phyloP scores from a whole-genome alignment of 257 asterid genomes.

The Galeopsis tetrahit region DNA sequence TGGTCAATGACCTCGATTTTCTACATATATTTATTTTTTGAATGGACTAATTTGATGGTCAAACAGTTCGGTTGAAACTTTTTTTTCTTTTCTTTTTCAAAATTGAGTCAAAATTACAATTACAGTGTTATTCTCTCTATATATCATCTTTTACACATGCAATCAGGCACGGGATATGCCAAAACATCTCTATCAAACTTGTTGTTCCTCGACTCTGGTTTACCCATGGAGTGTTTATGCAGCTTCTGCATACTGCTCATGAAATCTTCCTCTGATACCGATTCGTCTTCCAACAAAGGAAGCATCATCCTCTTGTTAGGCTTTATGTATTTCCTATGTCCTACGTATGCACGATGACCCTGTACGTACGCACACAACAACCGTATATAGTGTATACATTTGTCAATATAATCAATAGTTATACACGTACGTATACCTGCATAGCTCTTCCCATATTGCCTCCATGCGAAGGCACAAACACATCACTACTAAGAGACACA shows the following conservation, averaged over 20 bases:
- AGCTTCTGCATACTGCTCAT: slow-evolving; percentile 43
- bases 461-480: slow-evolving; percentile 65
- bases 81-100: too few species aligned
- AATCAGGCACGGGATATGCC: slow-evolving; percentile 75
- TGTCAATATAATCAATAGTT: too few species aligned
- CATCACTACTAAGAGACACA: slow-evolving; percentile 63
- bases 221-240: slow-evolving; percentile 60
- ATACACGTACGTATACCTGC: slow-evolving; percentile 30
- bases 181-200: slow-evolving; percentile 59
- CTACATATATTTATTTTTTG: too few species aligned
- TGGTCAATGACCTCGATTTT: too few species aligned
- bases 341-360: slow-evolving; percentile 74
- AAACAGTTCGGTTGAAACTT: too few species aligned
- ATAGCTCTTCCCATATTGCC: slow-evolving; percentile 75
- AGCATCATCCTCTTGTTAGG: slow-evolving; percentile 71
- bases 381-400: background rate
- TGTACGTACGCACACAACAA: background rate
- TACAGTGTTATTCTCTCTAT: too few species aligned
- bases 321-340: slow-evolving; percentile 62
- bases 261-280: slow-evolving; percentile 49
- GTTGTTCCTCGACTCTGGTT: slow-evolving; percentile 49
- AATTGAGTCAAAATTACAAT: too few species aligned
- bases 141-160: slow-evolving; percentile 53
- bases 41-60: too few species aligned
- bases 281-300: slow-evolving; percentile 47